Conservation (phyloP, 1,284 basidiomycete species). For the Wallemia mellicola region DNA sequence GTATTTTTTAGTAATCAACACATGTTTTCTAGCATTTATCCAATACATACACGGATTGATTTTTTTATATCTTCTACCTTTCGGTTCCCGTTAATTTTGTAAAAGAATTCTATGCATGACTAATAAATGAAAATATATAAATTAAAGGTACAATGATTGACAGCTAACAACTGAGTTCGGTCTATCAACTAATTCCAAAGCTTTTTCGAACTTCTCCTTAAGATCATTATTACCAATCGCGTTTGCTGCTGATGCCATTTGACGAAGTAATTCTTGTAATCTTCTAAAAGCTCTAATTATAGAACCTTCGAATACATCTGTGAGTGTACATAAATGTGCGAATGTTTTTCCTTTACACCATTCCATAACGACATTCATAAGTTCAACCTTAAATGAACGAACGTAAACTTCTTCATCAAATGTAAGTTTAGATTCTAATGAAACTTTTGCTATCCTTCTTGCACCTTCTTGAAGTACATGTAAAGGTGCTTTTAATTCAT, state of each 20-base stretch:
- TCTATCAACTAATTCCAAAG: constrained; percentile 61
- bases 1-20: no score
- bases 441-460: constrained; percentile 75
- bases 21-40: no score
- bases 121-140: background rate
- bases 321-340: constrained; percentile 83
- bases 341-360: constrained; percentile 98
- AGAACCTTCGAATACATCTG: constrained; percentile 86
- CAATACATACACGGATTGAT: background rate
- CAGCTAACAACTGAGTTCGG: constrained; percentile 54
- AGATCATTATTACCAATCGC: constrained; percentile 86
- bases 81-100: background rate
- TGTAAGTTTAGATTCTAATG: constrained; percentile 64
- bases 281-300: constrained; percentile 80
- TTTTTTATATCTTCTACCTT: background rate
- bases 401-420: constrained; percentile 88
- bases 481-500: constrained; percentile 71
- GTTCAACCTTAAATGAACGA: constrained; percentile 79
- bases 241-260: constrained; percentile 80
- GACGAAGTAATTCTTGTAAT: constrained; percentile 70
- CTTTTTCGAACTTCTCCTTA: constrained; percentile 63
- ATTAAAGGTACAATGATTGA: background rate
- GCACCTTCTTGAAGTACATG: constrained; percentile 88
- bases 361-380: constrained; percentile 87
- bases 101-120: background rate